Evolutionary conservation across 2,329 filamentous ascomycete genomes (phyloP).

Genomic region (Talaromyces verruculosus): DNA sequence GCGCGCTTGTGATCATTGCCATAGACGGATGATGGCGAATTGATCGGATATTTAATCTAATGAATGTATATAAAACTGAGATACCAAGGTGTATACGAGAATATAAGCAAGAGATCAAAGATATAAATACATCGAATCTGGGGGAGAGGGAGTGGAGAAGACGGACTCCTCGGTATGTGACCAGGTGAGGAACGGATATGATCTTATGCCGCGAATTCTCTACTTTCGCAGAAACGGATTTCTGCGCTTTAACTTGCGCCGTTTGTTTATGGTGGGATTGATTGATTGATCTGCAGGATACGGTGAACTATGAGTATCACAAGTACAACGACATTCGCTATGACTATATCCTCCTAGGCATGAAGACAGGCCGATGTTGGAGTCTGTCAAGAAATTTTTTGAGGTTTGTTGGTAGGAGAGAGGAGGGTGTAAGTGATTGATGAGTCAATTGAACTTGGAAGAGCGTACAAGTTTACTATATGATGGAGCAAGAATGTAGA

Average conservation of each 20-base stretch:
- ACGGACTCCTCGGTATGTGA: too few species aligned
- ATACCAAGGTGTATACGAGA: not conserved
- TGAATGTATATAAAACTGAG: slow-evolving; percentile 1
- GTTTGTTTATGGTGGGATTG: too few species aligned
- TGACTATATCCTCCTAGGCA: not conserved
- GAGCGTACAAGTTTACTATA: not conserved
- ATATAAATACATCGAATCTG: not conserved
- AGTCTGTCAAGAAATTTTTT: not conserved
- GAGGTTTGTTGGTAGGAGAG: not conserved
- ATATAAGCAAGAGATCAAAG: not conserved
- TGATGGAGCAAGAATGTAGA: not conserved
- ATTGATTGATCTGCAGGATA: too few species aligned
- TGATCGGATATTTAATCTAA: not conserved
- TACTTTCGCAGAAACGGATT: too few species aligned
- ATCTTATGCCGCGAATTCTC: too few species aligned
- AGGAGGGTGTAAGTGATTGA: not conserved
- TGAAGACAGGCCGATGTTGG: slow-evolving; percentile 9
- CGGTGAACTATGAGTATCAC: too few species aligned
- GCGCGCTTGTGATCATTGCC: slow-evolving; percentile 76
- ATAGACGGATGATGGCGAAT: slow-evolving; percentile 47
- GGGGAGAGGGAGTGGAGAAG: not conserved
- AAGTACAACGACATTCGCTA: too few species aligned
- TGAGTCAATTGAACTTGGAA: not conserved
- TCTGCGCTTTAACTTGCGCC: too few species aligned
- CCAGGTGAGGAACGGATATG: too few species aligned